Percentiles rank a stretch among this genome's conserved stretches.
These are phyloP conservation scores for Fusarium udum DNA, from an alignment of 2,329 filamentous ascomycete species.

Conservation along the genomic window DNA sequence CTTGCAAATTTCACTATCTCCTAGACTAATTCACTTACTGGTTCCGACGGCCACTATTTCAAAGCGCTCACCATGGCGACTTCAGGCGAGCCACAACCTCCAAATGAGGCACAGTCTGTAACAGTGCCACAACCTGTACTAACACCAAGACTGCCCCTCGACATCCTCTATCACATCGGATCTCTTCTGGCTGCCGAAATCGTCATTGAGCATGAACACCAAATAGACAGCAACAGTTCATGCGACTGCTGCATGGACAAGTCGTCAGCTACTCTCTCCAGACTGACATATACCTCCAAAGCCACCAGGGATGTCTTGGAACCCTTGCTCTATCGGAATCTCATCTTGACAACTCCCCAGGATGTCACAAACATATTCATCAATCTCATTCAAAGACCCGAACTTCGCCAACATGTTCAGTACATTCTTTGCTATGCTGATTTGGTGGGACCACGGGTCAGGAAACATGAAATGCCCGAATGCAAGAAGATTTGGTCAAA, in stretches of 20 bases:
- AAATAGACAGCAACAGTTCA: background rate
- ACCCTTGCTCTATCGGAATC: conserved; percentile 29
- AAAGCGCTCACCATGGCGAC: conserved; percentile 1
- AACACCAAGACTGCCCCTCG: conserved; percentile 17
- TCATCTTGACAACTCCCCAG: conserved; percentile 3
- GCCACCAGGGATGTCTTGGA: conserved; percentile 22
- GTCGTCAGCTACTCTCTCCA: background rate
- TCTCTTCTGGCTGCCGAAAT: background rate
- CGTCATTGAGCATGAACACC: background rate
- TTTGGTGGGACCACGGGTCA: background rate
- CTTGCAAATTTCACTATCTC: background rate
- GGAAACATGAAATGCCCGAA: background rate
- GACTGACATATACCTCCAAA: conserved; percentile 26
- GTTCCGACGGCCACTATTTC: background rate
- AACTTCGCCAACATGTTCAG: conserved; percentile 19
- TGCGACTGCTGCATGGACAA: background rate
- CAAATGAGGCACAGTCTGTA: background rate
- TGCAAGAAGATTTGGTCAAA: conserved; percentile 14
- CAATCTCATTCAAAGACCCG: conserved; percentile 19
- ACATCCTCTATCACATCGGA: conserved; percentile 25
- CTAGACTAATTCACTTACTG: background rate
- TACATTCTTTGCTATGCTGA: conserved; percentile 5
- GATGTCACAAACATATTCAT: conserved; percentile 25
- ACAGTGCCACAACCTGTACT: background rate
- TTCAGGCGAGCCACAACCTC: background rate